Base-by-base conservation (phyloP, 2,329 filamentous ascomycete genomes). In the Geosmithia morbida region DNA sequence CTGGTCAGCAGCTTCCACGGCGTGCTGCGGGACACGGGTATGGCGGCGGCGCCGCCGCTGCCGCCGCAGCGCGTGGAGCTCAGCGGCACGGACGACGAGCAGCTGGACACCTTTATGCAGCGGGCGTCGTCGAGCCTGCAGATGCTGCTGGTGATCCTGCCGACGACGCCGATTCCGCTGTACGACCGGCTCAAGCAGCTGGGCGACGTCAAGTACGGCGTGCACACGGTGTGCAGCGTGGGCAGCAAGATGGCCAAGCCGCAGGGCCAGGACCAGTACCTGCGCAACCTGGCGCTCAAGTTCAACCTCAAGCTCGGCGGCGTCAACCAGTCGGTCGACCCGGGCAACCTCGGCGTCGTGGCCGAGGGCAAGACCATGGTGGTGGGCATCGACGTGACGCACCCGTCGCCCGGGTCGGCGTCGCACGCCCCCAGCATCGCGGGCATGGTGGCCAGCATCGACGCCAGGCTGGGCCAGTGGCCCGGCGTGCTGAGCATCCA, bases 321-420 rank as follows among this genome's bases (percentile, higher is more conserved):
- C 0, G 63, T 72, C 13, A 89, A 90, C 56, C 86, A 94, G 57
- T 65, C 64, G 13, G 66, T 94, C 1, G 65, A 52, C 0, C 61
- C 68, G 0, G 73, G 80, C 22, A 66, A 82, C 4, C 72, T 71
- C 1, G 68, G 87, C 0, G 63, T 88, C 48, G 66, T 68, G 41
- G 71, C 82, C 33, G 45, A 29, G 19, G 77, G 75, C 1, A 81
- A 81, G 54, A 94, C 87, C 0, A 95, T 96, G 81, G 66, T 95
- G 1, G 78, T 94, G 7, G 88, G 89, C 0, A 82, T 92, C 53
- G 89, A 95, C 57, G 88, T 95, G 1, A 94, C 87, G 0, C 89
- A 95, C 56, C 88, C 89, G 0, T 90, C 87, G 3, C 33, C 37
- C 2, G 45, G 50, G 20, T 54, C 51, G 18, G 41, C 16, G 4